These are phyloP conservation scores for Pseudomassariella vexata DNA, from an alignment of 2,329 filamentous ascomycete genomes.

Conservation along the genomic window DNA sequence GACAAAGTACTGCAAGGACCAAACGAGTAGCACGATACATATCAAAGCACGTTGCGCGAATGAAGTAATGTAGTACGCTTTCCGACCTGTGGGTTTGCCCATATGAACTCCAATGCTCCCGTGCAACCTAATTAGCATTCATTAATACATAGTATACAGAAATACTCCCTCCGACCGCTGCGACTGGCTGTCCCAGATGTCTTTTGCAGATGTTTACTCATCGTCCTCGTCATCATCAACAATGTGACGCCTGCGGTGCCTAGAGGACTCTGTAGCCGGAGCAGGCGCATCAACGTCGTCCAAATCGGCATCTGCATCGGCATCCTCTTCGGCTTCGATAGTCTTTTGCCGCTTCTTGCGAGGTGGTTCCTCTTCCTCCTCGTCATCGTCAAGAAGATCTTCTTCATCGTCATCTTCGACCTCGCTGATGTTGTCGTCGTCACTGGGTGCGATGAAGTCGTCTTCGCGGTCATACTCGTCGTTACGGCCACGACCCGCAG, in stretches of 20 bases:
- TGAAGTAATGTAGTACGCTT: no score
- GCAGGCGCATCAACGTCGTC: constrained; percentile 40
- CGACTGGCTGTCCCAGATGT: no score
- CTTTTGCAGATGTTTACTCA: no score
- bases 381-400: constrained; percentile 48
- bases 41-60: no score
- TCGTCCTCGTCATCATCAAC: constrained; percentile 57
- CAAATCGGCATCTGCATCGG: constrained; percentile 49
- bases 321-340: constrained; percentile 41
- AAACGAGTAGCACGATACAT: no score
- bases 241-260: constrained; percentile 48
- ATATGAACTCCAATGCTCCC: no score
- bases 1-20: no score
- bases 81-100: no score
- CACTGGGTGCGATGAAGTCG: constrained; percentile 70
- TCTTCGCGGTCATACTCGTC: constrained; percentile 78
- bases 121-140: no score
- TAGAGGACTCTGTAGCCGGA: constrained; percentile 28
- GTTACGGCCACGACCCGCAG: constrained; percentile 53
- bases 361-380: constrained; percentile 38
- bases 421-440: constrained; percentile 57
- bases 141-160: no score
- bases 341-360: constrained; percentile 46
- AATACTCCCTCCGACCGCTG: no score
- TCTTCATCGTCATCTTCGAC: constrained; percentile 58